A percentile compares a stretch with the other conserved stretches of the same genome.
These are phyloP conservation scores for Aspergillus melleus DNA, from an alignment of 2,329 filamentous ascomycete genomes.

Conservation along the genomic window DNA sequence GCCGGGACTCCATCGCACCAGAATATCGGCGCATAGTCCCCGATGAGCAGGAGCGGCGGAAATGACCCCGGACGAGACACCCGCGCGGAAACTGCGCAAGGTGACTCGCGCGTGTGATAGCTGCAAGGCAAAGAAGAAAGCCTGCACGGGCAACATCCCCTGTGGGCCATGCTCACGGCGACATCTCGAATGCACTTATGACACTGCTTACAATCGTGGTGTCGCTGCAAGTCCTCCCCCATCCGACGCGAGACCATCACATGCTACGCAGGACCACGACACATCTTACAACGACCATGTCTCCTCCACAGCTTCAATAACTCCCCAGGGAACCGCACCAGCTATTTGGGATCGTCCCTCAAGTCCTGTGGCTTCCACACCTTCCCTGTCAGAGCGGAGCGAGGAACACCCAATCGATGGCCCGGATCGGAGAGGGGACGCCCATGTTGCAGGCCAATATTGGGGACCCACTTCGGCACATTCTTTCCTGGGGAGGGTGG, in stretches of 20 bases:
- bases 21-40: no score
- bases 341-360: no score
- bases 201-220: constrained; percentile 24
- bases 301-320: no score
- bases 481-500: constrained; percentile 23
- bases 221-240: constrained; percentile 20
- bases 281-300: no score
- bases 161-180: constrained; percentile 21
- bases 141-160: constrained; percentile 24
- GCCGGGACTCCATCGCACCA: no score
- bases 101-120: constrained; percentile 27
- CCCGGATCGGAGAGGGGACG: neutral
- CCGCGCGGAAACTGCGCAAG: constrained; percentile 21
- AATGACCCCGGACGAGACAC: constrained; percentile 24
- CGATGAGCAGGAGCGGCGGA: no score
- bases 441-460: constrained; percentile 21
- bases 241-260: neutral
- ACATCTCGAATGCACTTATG: constrained; percentile 18
- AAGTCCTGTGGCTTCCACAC: neutral
- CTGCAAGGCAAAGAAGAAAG: constrained; percentile 27
- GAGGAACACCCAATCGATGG: neutral
- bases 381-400: neutral
- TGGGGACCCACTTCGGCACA: constrained; percentile 26
- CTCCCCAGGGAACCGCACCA: no score
- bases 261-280: no score